These are phyloP conservation scores for Epichloe festucae DNA, from an alignment of 2,329 filamentous ascomycete species.

Conservation along the genomic window DNA sequence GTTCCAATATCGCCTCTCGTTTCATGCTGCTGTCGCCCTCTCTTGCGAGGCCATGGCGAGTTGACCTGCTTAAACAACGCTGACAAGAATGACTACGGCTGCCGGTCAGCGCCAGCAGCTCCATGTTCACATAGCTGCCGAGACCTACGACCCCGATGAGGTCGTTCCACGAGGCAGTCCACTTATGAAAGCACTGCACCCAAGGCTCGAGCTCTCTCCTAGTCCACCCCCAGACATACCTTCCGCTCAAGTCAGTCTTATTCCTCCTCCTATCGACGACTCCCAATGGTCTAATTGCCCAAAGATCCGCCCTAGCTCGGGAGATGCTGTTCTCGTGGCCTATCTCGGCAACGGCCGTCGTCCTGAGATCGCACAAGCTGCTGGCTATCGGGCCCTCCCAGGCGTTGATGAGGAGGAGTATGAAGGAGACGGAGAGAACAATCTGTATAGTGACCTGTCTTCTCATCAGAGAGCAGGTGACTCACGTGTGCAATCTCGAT, in stretches of 20 bases:
- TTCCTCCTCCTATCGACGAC: slow-evolving; percentile 19
- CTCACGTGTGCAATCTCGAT: background rate
- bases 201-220: slow-evolving; percentile 18
- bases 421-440: slow-evolving; percentile 13
- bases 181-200: slow-evolving; percentile 22
- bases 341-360: slow-evolving; percentile 50
- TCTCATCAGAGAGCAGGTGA: background rate
- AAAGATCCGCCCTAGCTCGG: slow-evolving; percentile 43
- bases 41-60: slow-evolving; percentile 19
- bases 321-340: slow-evolving; percentile 54
- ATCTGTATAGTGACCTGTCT: slow-evolving; percentile 9
- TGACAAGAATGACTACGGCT: slow-evolving; percentile 28
- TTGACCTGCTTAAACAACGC: slow-evolving; percentile 17
- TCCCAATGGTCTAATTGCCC: slow-evolving; percentile 37
- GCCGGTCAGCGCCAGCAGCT: slow-evolving; percentile 20
- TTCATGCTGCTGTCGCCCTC: slow-evolving; percentile 5
- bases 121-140: slow-evolving; percentile 16
- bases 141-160: slow-evolving; percentile 33
- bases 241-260: slow-evolving; percentile 22
- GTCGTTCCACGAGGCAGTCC: slow-evolving; percentile 28
- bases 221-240: slow-evolving; percentile 25
- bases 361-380: slow-evolving; percentile 49
- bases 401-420: slow-evolving; percentile 30
- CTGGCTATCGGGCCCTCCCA: slow-evolving; percentile 39
- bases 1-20: slow-evolving; percentile 1